Conservation (phyloP, 805 yeast genomes). For the Yarrowia yakushimensis region DNA sequence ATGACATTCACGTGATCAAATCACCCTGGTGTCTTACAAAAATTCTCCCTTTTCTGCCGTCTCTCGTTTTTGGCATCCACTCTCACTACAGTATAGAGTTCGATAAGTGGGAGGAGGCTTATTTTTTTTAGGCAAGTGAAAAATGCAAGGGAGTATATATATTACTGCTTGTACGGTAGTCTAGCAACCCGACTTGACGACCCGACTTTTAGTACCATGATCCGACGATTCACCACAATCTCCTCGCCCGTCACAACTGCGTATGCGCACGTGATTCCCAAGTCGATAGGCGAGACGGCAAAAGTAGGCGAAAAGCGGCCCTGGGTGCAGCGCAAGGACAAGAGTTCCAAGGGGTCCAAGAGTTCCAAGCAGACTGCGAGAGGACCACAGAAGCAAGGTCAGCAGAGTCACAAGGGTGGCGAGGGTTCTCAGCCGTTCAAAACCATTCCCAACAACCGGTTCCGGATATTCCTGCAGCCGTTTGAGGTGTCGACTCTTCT, state of each 20-base stretch:
- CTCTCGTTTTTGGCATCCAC: no score
- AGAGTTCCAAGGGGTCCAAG: no score
- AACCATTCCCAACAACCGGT: not conserved
- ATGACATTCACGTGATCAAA: no score
- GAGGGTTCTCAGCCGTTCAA: not conserved
- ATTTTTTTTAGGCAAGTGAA: not conserved
- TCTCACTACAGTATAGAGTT: not conserved
- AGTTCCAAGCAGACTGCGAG: no score
- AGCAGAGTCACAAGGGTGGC: not conserved
- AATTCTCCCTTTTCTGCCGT: no score
- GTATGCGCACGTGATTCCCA: not conserved
- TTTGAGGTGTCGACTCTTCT: not conserved
- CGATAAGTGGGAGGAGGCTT: not conserved
- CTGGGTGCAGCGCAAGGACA: no score
- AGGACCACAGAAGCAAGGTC: not conserved
- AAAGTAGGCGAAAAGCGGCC: no score
- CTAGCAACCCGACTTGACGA: not conserved
- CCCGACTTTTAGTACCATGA: not conserved
- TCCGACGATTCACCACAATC: not conserved
- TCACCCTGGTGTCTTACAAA: no score
- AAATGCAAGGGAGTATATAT: no score
- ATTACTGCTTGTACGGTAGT: no score
- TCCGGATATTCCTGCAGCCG: not conserved
- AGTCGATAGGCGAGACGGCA: not conserved
- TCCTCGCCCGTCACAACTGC: not conserved